Evolutionary conservation across 2,329 filamentous ascomycete species (phyloP), one percentile per base, ranked within the genome.

Genomic region (Myriosclerotinia scirpicola): DNA sequence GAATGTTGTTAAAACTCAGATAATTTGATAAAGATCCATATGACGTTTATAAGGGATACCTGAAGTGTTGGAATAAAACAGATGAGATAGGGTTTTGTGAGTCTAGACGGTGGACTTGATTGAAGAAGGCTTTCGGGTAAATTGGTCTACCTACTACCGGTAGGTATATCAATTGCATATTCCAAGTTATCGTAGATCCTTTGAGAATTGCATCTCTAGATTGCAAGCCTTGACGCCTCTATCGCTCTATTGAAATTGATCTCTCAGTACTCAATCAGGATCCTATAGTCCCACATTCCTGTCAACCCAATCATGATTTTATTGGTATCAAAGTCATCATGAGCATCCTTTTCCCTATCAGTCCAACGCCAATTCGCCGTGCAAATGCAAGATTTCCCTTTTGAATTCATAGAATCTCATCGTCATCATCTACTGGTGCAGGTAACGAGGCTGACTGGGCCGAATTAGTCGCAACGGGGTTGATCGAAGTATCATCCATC

Each of bases 331-430:
- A 66, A 61, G 17, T 64, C 59, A 42, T 68, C 64, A 60, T 46
- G 17, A n/a, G 20, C 22, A 6, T 30, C 36, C 54, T 59, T 52
- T 53, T 22, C 40, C 55, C 40, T 17, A 36, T 61, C 44, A 5
- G 30, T 52, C 58, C 34, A 65, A 63, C 54, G 67, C 69, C 67
- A 65, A n/a, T 68, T 71, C 71, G 65, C 72, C 72, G 63, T 26
- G 50, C 60, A 68, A 55, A 72, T 70, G 63, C 69, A 69, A 67
- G 56, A 54, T 67, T 22, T n/a, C 30, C 30, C 46, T 44, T 61
- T 15, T 44, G 42, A 44, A 40, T 59, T 48, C 40, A 52, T 73
- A 75, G 61, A 58, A 73, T 73, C 54, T 73, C 72, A 17, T 74
- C 73, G 20, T 74, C 73, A 9, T 73, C 72, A 4, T 72, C 70